Percentiles rank a stretch among this genome's conserved stretches.
phyloP scores from a whole-genome alignment of 768 basidiomycete species.

The Mycena albidolilacea region DNA sequence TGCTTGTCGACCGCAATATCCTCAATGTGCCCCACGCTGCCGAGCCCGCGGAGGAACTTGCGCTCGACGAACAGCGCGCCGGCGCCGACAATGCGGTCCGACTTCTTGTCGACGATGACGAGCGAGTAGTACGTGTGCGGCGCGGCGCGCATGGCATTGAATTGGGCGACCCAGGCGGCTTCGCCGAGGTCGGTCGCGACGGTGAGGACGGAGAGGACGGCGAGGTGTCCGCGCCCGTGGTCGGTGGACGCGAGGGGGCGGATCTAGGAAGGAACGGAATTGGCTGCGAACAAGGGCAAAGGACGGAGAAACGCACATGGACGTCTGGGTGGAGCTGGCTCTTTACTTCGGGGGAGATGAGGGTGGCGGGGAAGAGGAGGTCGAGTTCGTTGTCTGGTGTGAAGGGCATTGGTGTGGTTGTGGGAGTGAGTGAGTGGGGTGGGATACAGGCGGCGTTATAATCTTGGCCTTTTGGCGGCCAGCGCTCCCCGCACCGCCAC shows the following conservation, averaged over 20 bases:
- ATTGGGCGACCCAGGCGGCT: constrained; percentile 79
- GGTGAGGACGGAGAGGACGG: constrained; percentile 84
- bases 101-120: constrained; percentile 83
- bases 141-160: constrained; percentile 67
- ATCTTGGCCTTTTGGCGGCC: constrained; percentile 1
- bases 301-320: constrained; percentile 65
- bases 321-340: constrained; percentile 73
- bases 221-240: constrained; percentile 84
- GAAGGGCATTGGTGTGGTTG: constrained; percentile 49
- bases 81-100: constrained; percentile 86
- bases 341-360: constrained; percentile 78
- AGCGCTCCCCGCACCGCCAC: constrained; percentile 30
- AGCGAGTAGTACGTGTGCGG: constrained; percentile 84
- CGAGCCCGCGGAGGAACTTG: constrained; percentile 92
- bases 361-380: constrained; percentile 80
- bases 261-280: constrained; percentile 63
- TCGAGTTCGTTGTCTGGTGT: constrained; percentile 79
- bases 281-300: background rate
- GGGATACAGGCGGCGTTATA: constrained; percentile 10
- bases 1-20: constrained; percentile 94
- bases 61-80: constrained; percentile 92
- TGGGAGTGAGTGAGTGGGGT: constrained; percentile 26
- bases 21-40: constrained; percentile 95
- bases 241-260: constrained; percentile 93
- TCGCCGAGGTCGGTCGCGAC: constrained; percentile 77